Evolutionary conservation across 768 basidiomycete species (phyloP).

Genomic region (Suillus discolor): DNA sequence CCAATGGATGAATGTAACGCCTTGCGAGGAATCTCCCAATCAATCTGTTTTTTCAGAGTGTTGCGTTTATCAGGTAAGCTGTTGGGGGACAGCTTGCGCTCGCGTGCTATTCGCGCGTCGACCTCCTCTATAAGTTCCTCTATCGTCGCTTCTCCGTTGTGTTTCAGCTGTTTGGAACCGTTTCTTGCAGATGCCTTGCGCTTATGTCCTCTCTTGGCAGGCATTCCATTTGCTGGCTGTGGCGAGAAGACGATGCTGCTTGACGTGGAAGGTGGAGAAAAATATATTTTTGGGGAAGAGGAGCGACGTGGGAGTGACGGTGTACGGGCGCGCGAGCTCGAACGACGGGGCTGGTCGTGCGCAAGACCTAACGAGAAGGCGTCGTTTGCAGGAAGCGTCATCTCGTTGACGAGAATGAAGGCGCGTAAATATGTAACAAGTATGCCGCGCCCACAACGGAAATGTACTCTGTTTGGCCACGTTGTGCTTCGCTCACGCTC

Average conservation of each 20-base stretch:
- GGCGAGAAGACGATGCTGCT: conserved; percentile 16
- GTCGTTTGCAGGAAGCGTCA: conserved; percentile 39
- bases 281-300: conserved; percentile 49
- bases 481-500: background rate
- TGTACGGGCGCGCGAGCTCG: conserved; percentile 25
- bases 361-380: conserved; percentile 37
- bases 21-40: conserved; percentile 93
- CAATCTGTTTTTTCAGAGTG: conserved; percentile 44
- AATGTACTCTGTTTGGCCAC: background rate
- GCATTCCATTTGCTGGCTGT: conserved; percentile 37
- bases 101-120: conserved; percentile 21
- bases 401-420: conserved; percentile 10
- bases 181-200: conserved; percentile 26
- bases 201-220: conserved; percentile 34
- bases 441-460: background rate
- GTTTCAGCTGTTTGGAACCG: conserved; percentile 26
- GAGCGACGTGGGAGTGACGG: conserved; percentile 41
- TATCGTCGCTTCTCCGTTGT: conserved; percentile 18
- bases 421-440: background rate
- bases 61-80: conserved; percentile 15
- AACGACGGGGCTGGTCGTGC: conserved; percentile 36
- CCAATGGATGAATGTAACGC: conserved; percentile 87
- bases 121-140: conserved; percentile 28
- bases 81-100: conserved; percentile 21
- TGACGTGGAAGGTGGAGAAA: conserved; percentile 25